Conservation (phyloP, 495 filamentous ascomycete species). For the Trichoderma virens region DNA sequence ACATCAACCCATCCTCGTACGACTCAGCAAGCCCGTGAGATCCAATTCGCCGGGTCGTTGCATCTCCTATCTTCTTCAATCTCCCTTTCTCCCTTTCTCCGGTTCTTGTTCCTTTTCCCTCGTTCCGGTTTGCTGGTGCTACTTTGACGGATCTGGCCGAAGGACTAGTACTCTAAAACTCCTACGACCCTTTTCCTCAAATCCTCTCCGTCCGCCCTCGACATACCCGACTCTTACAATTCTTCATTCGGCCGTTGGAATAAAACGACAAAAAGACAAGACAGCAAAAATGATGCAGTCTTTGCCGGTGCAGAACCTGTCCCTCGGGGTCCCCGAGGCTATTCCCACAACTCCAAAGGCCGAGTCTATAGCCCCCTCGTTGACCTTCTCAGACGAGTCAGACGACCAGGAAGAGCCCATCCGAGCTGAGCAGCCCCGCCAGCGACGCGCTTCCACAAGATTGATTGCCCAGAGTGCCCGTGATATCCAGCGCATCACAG, state of each 20-base stretch:
- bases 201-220: no score
- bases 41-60: background rate
- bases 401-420: slow-evolving; percentile 26
- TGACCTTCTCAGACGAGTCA: slow-evolving; percentile 29
- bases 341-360: slow-evolving; percentile 16
- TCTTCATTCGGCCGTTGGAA: background rate
- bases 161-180: no score
- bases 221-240: no score
- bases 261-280: background rate
- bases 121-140: no score
- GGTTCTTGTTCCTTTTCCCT: no score
- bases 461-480: slow-evolving; percentile 68
- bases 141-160: no score
- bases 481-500: slow-evolving; percentile 65
- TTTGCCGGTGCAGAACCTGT: slow-evolving; percentile 4
- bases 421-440: slow-evolving; percentile 29
- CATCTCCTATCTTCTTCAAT: background rate
- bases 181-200: no score
- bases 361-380: slow-evolving; percentile 27
- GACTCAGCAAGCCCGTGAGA: background rate
- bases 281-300: slow-evolving; percentile 3
- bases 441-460: slow-evolving; percentile 69
- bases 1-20: slow-evolving; percentile 6
- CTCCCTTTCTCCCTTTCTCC: no score
- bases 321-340: slow-evolving; percentile 11